Percentiles rank a stretch among this genome's conserved stretches.
phyloP scores from a whole-genome alignment of 768 basidiomycete species.

The Gymnopilus junonius region DNA sequence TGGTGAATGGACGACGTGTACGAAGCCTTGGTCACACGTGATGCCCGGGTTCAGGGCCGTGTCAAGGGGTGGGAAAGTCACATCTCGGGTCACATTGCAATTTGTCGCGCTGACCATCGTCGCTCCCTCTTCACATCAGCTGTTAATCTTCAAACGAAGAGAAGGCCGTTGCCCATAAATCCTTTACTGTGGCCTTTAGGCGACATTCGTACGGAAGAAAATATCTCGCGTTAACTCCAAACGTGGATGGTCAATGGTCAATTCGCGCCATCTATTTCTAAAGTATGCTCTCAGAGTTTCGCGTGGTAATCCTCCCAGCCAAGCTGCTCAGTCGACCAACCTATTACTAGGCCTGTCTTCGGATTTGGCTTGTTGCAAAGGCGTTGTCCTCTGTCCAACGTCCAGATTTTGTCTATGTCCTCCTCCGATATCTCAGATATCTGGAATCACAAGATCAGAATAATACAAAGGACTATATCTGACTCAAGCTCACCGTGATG shows the following conservation, averaged over 20 bases:
- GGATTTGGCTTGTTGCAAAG: conserved; percentile 42
- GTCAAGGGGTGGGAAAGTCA: background rate
- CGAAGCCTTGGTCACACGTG: conserved; percentile 4
- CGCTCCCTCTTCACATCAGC: too few relatives aligned
- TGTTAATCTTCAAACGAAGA: too few relatives aligned
- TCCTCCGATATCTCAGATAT: conserved; percentile 27
- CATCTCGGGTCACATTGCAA: background rate
- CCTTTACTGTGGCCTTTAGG: background rate
- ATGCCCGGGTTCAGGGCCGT: background rate
- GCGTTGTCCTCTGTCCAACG: conserved; percentile 45
- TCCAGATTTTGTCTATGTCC: conserved; percentile 49
- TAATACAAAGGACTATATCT: background rate
- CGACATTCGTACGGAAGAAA: background rate
- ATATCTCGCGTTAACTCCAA: background rate
- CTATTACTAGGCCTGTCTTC: conserved; percentile 37
- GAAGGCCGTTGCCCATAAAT: too few relatives aligned
- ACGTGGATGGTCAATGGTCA: too few relatives aligned
- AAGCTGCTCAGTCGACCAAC: conserved; percentile 42
- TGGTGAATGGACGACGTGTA: conserved; percentile 2
- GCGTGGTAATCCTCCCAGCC: conserved; percentile 36
- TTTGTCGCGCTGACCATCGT: background rate
- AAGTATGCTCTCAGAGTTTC: background rate
- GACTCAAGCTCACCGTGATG: background rate
- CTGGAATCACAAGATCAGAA: background rate
- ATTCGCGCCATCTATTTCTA: too few relatives aligned